These are phyloP conservation scores for Fragaria ananassa DNA, from an alignment of 306 rosid genomes.

Conservation along the genomic window DNA sequence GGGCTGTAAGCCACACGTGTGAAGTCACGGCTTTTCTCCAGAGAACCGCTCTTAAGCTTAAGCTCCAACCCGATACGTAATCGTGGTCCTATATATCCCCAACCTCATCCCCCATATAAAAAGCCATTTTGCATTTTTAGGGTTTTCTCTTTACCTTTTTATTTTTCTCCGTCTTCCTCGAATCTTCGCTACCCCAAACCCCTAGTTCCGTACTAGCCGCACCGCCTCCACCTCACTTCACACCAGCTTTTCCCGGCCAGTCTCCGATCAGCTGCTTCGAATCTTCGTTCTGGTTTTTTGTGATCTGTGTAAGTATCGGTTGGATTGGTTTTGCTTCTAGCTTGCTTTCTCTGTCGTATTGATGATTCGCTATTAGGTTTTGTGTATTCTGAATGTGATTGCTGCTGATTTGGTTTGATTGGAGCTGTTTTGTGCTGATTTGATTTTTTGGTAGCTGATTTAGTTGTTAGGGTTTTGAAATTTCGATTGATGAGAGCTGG, in stretches of 20 bases:
- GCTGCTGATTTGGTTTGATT: background rate
- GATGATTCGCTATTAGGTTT: background rate
- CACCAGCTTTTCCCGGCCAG: background rate
- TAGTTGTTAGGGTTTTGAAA: constrained; percentile 18
- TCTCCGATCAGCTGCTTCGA: background rate
- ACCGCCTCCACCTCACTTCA: background rate
- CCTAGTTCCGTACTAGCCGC: constrained; percentile 5
- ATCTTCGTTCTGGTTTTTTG: background rate
- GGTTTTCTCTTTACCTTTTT: background rate
- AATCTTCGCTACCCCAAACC: background rate
- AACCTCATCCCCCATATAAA: background rate
- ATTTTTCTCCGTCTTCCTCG: background rate
- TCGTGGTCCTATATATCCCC: background rate
- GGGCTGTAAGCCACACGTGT: background rate
- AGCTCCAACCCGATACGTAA: constrained; percentile 1
- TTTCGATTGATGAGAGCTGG: background rate
- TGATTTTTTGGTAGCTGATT: background rate
- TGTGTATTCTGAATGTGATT: background rate
- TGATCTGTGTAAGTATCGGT: background rate
- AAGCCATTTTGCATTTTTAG: background rate
- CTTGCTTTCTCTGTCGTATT: background rate
- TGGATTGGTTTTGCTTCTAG: background rate
- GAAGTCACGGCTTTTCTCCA: background rate
- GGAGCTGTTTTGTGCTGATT: background rate
- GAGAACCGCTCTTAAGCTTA: constrained; percentile 2